Evolutionary conservation across 208 protist species (phyloP).

Genomic region (Perkinsela sp.): DNA sequence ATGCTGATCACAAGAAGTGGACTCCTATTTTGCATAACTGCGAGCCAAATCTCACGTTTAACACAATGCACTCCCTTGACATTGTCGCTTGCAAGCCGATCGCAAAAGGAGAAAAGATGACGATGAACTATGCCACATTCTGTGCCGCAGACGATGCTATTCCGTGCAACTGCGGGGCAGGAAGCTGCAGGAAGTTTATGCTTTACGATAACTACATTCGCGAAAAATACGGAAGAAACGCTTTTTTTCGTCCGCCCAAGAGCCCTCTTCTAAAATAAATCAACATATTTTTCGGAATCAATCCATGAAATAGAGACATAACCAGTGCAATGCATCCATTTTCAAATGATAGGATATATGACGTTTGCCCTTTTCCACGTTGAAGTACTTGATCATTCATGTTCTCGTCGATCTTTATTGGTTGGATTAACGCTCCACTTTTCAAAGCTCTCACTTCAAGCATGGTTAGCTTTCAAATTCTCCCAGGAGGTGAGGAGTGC

Average conservation of each 20-base stretch:
- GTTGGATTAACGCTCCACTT: background rate
- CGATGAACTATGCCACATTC: conserved; percentile 61
- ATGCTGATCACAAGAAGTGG: conserved; percentile 29
- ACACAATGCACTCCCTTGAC: conserved; percentile 39
- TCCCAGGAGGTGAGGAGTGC: background rate
- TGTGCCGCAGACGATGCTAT: conserved; percentile 10
- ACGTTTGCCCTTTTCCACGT: no score
- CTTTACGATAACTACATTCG: background rate
- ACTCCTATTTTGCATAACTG: conserved; percentile 55
- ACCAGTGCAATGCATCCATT: no score
- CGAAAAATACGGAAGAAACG: background rate
- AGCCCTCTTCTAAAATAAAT: no score
- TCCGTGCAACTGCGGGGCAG: background rate
- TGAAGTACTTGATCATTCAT: no score
- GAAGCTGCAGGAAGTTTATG: background rate
- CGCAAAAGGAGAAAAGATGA: conserved; percentile 27
- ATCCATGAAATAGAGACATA: no score
- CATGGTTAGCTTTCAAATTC: background rate
- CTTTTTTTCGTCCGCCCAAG: background rate
- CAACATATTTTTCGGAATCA: no score
- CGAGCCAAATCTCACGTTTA: conserved; percentile 47
- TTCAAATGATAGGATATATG: no score
- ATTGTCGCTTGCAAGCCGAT: conserved; percentile 33
- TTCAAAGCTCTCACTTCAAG: background rate
- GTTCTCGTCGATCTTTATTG: background rate